A percentile compares a stretch with the other conserved stretches of the same genome.
Conservation (phyloP, 768 basidiomycete genomes). For the Boletus subcaerulescens region DNA sequence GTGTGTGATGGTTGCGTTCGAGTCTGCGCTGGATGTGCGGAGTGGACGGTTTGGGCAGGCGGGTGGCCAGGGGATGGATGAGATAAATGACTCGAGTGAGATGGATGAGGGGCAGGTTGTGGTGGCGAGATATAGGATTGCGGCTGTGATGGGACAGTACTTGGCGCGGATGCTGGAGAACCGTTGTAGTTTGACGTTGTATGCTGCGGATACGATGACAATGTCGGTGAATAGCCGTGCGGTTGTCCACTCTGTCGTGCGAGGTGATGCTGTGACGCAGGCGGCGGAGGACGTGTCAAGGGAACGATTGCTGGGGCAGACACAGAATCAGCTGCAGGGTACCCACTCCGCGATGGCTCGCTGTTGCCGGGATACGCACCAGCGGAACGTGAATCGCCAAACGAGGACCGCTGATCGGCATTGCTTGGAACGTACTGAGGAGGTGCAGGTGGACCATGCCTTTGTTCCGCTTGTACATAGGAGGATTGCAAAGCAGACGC, state of each 20-base stretch:
- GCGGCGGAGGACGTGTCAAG: conserved; percentile 15
- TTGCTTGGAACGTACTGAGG: conserved; percentile 17
- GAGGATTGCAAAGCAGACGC: conserved; percentile 8
- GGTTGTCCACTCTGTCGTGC: conserved; percentile 19
- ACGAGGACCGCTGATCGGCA: conserved; percentile 17
- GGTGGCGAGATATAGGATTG: conserved; percentile 23
- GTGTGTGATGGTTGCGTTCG: conserved; percentile 28
- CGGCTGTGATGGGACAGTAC: conserved; percentile 20
- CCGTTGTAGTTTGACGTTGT: conserved; percentile 9
- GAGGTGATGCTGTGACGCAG: conserved; percentile 18
- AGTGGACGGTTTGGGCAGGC: conserved; percentile 14
- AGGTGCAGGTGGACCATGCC: conserved; percentile 12
- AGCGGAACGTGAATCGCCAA: conserved; percentile 22
- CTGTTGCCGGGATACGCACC: conserved; percentile 12
- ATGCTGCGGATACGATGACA: conserved; percentile 18
- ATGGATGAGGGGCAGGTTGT: conserved; percentile 9
- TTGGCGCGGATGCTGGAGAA: conserved; percentile 17
- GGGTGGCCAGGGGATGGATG: conserved; percentile 20
- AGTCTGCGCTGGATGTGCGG: conserved; percentile 14
- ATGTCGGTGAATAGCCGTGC: conserved; percentile 14
- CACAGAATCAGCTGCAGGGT: conserved; percentile 15
- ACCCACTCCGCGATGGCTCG: conserved; percentile 14
- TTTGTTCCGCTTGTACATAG: conserved; percentile 20
- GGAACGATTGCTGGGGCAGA: conserved; percentile 14
- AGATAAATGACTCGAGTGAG: conserved; percentile 10